Base-by-base conservation (phyloP, 176 grass and related monocot species). In the Musa troglodytarum region DNA sequence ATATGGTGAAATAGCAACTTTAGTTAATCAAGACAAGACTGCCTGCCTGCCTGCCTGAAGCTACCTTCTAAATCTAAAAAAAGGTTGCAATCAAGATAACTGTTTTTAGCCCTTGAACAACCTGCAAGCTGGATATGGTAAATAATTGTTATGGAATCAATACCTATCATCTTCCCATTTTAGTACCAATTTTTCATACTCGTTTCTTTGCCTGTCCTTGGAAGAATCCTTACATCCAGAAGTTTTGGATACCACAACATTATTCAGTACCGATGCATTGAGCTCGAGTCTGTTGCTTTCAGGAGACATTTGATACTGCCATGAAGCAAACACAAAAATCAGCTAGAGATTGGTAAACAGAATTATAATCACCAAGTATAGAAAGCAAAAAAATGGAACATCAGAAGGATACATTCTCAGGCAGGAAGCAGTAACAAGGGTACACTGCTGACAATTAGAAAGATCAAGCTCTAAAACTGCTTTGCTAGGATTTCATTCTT, bases 341-440 rank as follows among this genome's bases (percentile, higher is more conserved):
- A 43, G 34, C 34, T 34, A 34, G 34, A 34, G 34, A 34, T 34
- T 34, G 34, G 34, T 43, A 43, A 43, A 43, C 34, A 43, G 34
- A 43, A 43, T 34, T 34, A 34, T 34, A 34, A 34, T 43, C 34
- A 43, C 34, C 0, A 52, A 8, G 51, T 11, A 74, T 58, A 55
- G 20, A 75, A 7, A 80, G 55, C 49, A 19, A 49, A 80, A 80
- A 85, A 72, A 7, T 9, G 16, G 10, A 53, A 52, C n/a, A 53
- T 77, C 70, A 80, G 50, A 52, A 65, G 74, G 63, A 73, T 86
- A 89, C 83, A 77, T 89, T 77, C 11, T 86, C 58, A 43, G 83
- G 73, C 22, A 80, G 83, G 21, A 21, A 17, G 43, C 22, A 69
- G 76, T 81, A 89, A 69, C 80, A 83, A 77, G 75, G 68, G 79